phyloP scores from a whole-genome alignment of 2,329 filamentous ascomycete species.

The Rosellinia necatrix region DNA sequence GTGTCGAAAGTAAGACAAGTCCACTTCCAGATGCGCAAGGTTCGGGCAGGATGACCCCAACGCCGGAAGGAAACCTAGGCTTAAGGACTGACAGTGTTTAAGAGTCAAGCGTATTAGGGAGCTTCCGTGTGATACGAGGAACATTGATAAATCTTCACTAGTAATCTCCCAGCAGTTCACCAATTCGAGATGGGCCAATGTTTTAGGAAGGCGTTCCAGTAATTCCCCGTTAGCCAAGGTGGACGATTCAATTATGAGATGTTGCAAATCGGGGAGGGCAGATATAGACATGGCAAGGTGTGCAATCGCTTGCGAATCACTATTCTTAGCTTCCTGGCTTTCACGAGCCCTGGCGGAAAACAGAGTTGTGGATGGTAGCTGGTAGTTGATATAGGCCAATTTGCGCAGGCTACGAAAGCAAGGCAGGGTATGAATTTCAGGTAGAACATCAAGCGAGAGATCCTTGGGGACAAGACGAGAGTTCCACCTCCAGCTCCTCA shows the following conservation, averaged over 20 bases:
- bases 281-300: constrained; percentile 52
- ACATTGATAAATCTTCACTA: constrained; percentile 67
- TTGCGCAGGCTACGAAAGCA: constrained; percentile 62
- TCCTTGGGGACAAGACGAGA: constrained; percentile 55
- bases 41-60: constrained; percentile 71
- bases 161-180: constrained; percentile 79
- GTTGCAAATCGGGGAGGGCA: constrained; percentile 65
- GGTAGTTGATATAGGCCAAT: constrained; percentile 67
- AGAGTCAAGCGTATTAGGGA: constrained; percentile 71
- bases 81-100: constrained; percentile 79
- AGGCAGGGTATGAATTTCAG: constrained; percentile 56
- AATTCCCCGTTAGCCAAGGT: constrained; percentile 71
- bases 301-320: constrained; percentile 40
- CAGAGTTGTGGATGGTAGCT: constrained; percentile 52
- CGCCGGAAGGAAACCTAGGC: constrained; percentile 72
- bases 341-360: constrained; percentile 26
- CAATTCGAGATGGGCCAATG: constrained; percentile 70
- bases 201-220: constrained; percentile 69
- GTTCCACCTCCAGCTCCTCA: constrained; percentile 67
- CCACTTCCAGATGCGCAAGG: constrained; percentile 73
- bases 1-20: constrained; percentile 77
- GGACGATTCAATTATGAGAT: constrained; percentile 76
- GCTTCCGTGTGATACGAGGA: constrained; percentile 68
- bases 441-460: constrained; percentile 53
- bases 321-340: constrained; percentile 35